Conservation (phyloP, 2,329 filamentous ascomycete genomes). For the Venturia aucupariae region DNA sequence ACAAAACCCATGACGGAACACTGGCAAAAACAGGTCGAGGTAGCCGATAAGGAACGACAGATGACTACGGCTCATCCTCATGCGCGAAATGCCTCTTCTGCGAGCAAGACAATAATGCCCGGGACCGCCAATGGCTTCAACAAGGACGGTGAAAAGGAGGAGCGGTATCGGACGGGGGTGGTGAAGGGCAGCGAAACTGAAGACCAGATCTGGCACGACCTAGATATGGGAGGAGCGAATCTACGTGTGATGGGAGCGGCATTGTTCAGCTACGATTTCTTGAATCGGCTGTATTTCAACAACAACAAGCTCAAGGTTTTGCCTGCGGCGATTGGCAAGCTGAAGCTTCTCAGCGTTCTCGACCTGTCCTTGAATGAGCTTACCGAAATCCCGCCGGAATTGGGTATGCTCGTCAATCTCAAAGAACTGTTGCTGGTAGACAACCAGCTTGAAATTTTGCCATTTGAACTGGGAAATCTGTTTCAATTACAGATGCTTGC, state of each 20-base stretch:
- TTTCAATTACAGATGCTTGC: constrained; percentile 83
- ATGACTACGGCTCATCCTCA: constrained; percentile 55
- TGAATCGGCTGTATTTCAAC: constrained; percentile 86
- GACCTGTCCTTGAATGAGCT: constrained; percentile 87
- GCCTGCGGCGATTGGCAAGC: constrained; percentile 70
- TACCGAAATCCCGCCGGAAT: constrained; percentile 70
- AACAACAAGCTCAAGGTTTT: constrained; percentile 80
- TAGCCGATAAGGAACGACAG: constrained; percentile 66
- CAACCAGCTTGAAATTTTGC: constrained; percentile 75
- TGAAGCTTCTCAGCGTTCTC: constrained; percentile 72
- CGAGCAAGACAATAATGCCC: constrained; percentile 57
- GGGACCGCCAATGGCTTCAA: constrained; percentile 41
- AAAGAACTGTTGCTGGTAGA: constrained; percentile 81
- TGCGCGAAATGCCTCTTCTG: constrained; percentile 58
- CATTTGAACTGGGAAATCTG: constrained; percentile 78
- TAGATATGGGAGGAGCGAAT: constrained; percentile 95
- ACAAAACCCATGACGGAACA: constrained; percentile 57
- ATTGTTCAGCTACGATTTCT: constrained; percentile 77
- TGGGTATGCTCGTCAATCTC: constrained; percentile 93
- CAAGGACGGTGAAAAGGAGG: constrained; percentile 44
- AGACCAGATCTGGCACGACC: constrained; percentile 76
- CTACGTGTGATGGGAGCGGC: constrained; percentile 70
- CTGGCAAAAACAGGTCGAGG: constrained; percentile 79
- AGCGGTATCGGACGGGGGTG: constrained; percentile 56
- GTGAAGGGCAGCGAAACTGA: constrained; percentile 36